phyloP scores from a whole-genome alignment of 257 asterid genomes.

The Salvia hispanica region DNA sequence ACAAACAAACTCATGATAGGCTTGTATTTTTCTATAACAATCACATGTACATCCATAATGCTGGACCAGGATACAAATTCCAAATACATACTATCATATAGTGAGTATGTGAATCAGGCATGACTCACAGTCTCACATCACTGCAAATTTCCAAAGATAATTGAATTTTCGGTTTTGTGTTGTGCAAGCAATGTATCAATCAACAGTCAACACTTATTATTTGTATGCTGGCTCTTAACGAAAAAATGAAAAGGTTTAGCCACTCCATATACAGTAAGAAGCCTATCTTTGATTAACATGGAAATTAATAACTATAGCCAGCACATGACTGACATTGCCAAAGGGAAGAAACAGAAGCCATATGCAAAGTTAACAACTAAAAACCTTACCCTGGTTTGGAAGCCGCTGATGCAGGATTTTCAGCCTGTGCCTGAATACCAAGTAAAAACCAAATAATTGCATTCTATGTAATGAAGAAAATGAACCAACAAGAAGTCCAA shows the following conservation, averaged over 20 bases:
- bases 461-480: not conserved
- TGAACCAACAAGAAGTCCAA: not conserved
- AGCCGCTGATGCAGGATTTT: conserved; percentile 47
- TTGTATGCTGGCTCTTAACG: too few species aligned
- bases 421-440: conserved; percentile 50
- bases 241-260: too few species aligned
- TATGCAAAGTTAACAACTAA: conserved; percentile 3
- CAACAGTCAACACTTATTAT: too few species aligned
- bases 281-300: too few species aligned
- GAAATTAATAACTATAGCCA: too few species aligned
- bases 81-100: not conserved
- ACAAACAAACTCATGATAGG: not conserved
- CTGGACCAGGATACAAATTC: not conserved
- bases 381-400: conserved; percentile 59
- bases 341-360: not conserved
- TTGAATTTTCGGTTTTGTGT: too few species aligned
- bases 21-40: not conserved
- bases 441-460: conserved; percentile 7
- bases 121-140: too few species aligned
- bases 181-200: too few species aligned
- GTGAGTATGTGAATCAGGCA: not conserved
- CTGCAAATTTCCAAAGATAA: too few species aligned
- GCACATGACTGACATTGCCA: not conserved
- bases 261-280: too few species aligned
- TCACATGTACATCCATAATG: conserved; percentile 2